phyloP scores from a whole-genome alignment of 208 protist genomes.

The Wallacemonas sp. region DNA sequence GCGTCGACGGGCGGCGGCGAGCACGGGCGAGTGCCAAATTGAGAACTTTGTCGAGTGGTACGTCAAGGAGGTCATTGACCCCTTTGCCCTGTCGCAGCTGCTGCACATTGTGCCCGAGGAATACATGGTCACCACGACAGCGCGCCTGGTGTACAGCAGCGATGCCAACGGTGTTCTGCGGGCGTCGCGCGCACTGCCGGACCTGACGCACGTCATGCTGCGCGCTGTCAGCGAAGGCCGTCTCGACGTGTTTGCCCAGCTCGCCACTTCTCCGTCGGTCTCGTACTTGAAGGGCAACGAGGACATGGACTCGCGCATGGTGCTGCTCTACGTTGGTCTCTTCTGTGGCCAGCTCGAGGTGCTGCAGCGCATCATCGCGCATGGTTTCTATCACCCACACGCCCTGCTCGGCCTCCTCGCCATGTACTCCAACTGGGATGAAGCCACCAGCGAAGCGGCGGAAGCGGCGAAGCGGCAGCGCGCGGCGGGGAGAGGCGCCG shows the following conservation, averaged over 20 bases:
- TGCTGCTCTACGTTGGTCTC: slow-evolving; percentile 70
- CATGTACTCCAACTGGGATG: slow-evolving; percentile 36
- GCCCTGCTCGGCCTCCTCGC: slow-evolving; percentile 70
- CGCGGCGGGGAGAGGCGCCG: no score
- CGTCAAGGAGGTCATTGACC: slow-evolving; percentile 72
- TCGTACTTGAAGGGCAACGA: slow-evolving; percentile 59
- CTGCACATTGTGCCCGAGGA: slow-evolving; percentile 72
- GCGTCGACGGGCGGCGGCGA: no score
- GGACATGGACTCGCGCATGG: slow-evolving; percentile 25
- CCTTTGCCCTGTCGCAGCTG: slow-evolving; percentile 78
- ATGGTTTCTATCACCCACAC: slow-evolving; percentile 68
- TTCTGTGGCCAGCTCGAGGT: slow-evolving; percentile 69
- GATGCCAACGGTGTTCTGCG: slow-evolving; percentile 27
- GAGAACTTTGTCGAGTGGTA: slow-evolving; percentile 87
- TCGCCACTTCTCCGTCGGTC: slow-evolving; percentile 54
- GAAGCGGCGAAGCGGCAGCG: background rate
- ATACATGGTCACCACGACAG: slow-evolving; percentile 76
- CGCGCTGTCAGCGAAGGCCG: slow-evolving; percentile 65
- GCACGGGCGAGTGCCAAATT: slow-evolving; percentile 43
- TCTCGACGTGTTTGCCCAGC: slow-evolving; percentile 52
- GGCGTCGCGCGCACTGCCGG: slow-evolving; percentile 60
- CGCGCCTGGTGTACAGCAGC: slow-evolving; percentile 53
- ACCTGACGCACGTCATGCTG: slow-evolving; percentile 71
- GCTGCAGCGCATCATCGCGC: slow-evolving; percentile 44
- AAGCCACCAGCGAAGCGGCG: background rate